phyloP scores from a whole-genome alignment of 768 basidiomycete genomes.

The Ramaria sp. region DNA sequence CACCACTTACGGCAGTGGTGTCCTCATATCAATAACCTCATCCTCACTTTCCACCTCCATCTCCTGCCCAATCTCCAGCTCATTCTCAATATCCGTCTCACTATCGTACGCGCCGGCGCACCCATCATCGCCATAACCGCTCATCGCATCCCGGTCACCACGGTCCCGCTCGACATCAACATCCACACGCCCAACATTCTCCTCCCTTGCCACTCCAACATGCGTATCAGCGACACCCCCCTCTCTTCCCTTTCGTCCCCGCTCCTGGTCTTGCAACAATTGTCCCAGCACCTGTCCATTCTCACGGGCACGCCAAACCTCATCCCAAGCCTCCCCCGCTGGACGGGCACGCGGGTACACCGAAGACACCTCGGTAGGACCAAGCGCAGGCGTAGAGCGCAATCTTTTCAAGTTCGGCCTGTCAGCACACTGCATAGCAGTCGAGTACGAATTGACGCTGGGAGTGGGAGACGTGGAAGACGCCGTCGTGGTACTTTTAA shows the following conservation, averaged over 20 bases:
- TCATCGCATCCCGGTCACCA: no score
- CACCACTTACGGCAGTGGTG: slow-evolving; percentile 50
- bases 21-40: slow-evolving; percentile 46
- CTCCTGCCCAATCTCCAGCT: neutral
- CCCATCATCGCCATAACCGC: neutral
- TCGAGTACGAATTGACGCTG: no score
- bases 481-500: no score
- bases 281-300: no score
- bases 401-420: neutral
- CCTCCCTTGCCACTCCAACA: no score
- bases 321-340: slow-evolving; percentile 1
- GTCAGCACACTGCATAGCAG: no score
- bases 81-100: neutral
- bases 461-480: no score
- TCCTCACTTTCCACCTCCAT: slow-evolving; percentile 19
- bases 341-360: neutral
- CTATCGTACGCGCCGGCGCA: neutral
- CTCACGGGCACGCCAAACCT: neutral
- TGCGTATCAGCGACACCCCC: no score
- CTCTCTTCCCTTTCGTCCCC: no score
- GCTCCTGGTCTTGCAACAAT: no score
- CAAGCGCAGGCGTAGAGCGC: neutral
- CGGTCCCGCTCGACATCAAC: no score
- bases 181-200: no score
- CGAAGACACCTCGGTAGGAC: neutral